Evolutionary conservation across 2,329 filamentous ascomycete genomes (phyloP).

Genomic region (Thielaviopsis ethacetica): DNA sequence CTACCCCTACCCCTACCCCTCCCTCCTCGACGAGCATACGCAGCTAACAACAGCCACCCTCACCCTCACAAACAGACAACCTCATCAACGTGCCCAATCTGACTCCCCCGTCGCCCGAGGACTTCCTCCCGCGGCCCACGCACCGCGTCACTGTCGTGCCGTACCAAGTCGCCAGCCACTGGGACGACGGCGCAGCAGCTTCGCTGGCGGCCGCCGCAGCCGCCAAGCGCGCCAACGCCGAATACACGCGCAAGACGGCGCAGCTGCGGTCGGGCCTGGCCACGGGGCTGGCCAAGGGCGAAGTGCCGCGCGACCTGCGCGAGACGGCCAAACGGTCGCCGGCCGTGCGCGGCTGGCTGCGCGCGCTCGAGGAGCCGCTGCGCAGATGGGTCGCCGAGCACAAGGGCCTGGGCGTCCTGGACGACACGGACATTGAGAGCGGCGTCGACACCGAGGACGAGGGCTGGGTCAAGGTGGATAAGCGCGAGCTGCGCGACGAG

Average conservation of each 20-base stretch:
- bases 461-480: conserved; percentile 72
- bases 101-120: conserved; percentile 62
- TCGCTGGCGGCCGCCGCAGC: conserved; percentile 29
- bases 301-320: conserved; percentile 65
- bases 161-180: conserved; percentile 76
- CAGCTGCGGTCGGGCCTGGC: conserved; percentile 25
- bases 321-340: conserved; percentile 65
- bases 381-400: conserved; percentile 52
- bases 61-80: conserved; percentile 41
- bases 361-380: conserved; percentile 72
- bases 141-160: conserved; percentile 64
- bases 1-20: too few species aligned
- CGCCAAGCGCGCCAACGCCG: conserved; percentile 27
- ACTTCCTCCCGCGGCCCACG: conserved; percentile 73
- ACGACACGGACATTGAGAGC: conserved; percentile 16
- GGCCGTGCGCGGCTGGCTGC: conserved; percentile 64
- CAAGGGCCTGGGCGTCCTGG: conserved; percentile 14
- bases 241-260: conserved; percentile 29
- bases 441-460: conserved; percentile 52
- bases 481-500: conserved; percentile 40
- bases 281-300: conserved; percentile 30
- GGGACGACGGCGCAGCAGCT: conserved; percentile 40
- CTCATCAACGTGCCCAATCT: conserved; percentile 75
- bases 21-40: background rate
- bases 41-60: too few species aligned